Evolutionary conservation across 495 filamentous ascomycete species (phyloP), one percentile per base, ranked within the genome.

Genomic region (Echria macrotheca): DNA sequence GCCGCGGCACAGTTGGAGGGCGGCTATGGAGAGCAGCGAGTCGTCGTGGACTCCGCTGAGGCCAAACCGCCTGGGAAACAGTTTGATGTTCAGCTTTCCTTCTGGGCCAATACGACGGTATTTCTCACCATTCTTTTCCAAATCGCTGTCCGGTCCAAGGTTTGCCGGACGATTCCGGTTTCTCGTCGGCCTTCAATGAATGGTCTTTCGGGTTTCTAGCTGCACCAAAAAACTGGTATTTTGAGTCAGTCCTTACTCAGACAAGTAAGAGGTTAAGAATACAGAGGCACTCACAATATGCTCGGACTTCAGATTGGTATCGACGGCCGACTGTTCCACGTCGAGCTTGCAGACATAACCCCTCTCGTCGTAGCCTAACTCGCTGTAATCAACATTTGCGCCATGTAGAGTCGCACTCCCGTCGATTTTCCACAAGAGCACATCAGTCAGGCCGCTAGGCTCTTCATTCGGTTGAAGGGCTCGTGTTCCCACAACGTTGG

Each of bases 1-100:
- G 10, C 15, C 39, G 22, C 39, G 39, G 39, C 39, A 42, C 3
- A 42, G 39, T 17, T 42, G 39, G 39, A 42, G 39, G 22, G 39
- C 39, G 39, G 39, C 39, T 10, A 25, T 42, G 39, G 39, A 42
- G 15, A 42, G 15, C 39, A 42, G 39, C 9, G 39, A 8, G 22
- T 42, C 39, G 22, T 42, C 39, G 17, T 21, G 25, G 11, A 24
- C 39, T 21, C 39, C 39, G 17, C 12, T 42, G 10, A 42, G 10
- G 1, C 39, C 39, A 42, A 42, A 42, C 17, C 15, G 22, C 39
- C 39, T 44, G 7, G 12, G 5, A 3, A n/a, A 18, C 24, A 14
- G 17, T 17, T 29, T 14, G 11, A 8, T 24, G 11, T 22, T 8
- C 39, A 10, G 38, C 4, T 9, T 9, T 10, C 22, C 22, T 17